Percentiles rank a stretch among this genome's conserved stretches.
Conservation (phyloP, 306 rosid genomes). For the Hippophae rhamnoides region DNA sequence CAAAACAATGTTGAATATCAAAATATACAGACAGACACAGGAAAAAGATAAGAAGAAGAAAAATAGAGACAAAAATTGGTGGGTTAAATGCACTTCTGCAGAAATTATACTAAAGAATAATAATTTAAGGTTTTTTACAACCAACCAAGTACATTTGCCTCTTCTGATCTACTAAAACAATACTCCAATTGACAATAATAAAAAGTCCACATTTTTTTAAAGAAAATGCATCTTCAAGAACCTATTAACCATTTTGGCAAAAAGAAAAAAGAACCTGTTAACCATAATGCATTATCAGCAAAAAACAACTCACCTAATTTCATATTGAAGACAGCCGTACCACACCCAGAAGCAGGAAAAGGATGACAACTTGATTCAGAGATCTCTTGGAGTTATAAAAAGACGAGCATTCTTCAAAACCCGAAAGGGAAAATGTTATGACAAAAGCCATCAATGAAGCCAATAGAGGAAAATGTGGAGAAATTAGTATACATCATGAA, state of each 20-base stretch:
- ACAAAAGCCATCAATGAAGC: constrained; percentile 27
- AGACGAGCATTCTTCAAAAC: constrained; percentile 21
- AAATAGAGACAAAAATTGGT: no score
- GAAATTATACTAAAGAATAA: no score
- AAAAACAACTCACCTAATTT: constrained; percentile 33
- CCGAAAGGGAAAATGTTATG: constrained; percentile 15
- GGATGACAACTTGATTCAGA: constrained; percentile 17
- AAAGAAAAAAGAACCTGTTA: not conserved
- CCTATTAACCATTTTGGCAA: not conserved
- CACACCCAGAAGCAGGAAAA: constrained; percentile 24
- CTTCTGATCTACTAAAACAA: no score
- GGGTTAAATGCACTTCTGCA: no score
- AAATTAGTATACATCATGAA: constrained; percentile 6
- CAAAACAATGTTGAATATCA: no score
- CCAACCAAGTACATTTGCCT: no score
- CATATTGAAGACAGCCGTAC: constrained; percentile 31
- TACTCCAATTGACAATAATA: no score
- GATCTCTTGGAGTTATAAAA: not conserved
- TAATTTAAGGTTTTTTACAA: no score
- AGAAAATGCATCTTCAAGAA: not conserved
- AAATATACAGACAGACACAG: no score
- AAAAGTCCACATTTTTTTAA: no score
- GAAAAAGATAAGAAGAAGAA: no score
- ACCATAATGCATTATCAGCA: not conserved
- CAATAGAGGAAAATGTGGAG: constrained; percentile 19